Conservation (phyloP, 352 stramenopile species). For the Globisporangium middletonii region DNA sequence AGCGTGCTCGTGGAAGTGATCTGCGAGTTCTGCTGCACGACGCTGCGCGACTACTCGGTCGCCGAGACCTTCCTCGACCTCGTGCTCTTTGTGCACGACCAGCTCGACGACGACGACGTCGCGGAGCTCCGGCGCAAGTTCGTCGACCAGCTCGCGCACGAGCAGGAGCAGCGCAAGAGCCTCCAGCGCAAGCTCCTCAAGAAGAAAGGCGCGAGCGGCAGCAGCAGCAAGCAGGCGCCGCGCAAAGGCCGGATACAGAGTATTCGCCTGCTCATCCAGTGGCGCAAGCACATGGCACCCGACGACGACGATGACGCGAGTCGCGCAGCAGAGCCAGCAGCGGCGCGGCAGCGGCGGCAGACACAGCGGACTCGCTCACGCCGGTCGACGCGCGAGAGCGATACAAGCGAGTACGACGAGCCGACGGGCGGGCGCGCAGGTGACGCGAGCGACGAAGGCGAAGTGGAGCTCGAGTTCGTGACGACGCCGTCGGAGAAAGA, state of each 20-base stretch:
- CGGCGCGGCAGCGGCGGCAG: conserved; percentile 12
- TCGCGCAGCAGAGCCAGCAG: conserved; percentile 8
- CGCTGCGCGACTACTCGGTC: conserved; percentile 63
- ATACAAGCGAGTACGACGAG: conserved; percentile 19
- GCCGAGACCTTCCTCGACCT: conserved; percentile 70
- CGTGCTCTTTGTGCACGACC: conserved; percentile 63
- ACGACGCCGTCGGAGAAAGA: conserved; percentile 67
- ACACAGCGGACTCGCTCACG: conserved; percentile 6
- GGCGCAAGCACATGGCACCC: conserved; percentile 35
- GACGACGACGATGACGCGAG: conserved; percentile 10
- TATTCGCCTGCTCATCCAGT: conserved; percentile 73
- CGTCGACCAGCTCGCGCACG: conserved; percentile 47
- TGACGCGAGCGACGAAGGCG: conserved; percentile 16
- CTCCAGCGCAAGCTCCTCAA: conserved; percentile 39
- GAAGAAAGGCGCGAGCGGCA: conserved; percentile 18
- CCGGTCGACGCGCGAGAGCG: conserved; percentile 12
- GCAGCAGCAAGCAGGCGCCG: conserved; percentile 16
- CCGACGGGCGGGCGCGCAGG: background rate
- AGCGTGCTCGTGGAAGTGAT: conserved; percentile 75
- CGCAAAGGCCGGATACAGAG: conserved; percentile 46
- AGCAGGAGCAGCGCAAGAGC: conserved; percentile 52
- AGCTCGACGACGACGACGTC: conserved; percentile 56
- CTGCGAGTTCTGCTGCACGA: conserved; percentile 73
- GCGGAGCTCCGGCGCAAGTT: conserved; percentile 42
- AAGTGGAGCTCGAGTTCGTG: conserved; percentile 51